These are phyloP conservation scores for Fusarium virguliforme DNA, from an alignment of 2,329 filamentous ascomycete species.

Conservation along the genomic window DNA sequence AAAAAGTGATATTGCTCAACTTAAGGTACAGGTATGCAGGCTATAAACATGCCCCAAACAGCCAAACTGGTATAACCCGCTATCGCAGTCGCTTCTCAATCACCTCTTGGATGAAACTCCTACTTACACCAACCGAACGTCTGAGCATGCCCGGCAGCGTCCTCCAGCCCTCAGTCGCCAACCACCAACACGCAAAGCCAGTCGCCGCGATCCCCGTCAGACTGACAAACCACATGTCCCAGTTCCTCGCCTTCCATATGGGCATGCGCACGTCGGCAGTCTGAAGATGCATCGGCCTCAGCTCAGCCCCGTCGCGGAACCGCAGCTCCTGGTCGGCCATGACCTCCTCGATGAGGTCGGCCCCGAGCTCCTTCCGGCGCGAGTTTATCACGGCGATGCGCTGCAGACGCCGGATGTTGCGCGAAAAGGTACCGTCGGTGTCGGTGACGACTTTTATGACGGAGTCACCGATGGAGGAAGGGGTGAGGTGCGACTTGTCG, in stretches of 20 bases:
- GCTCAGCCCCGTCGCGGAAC: conserved; percentile 34
- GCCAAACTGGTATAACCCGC: background rate
- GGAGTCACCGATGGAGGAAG: conserved; percentile 53
- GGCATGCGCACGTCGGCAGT: conserved; percentile 63
- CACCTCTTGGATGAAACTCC: conserved; percentile 12
- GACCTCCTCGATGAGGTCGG: conserved; percentile 61
- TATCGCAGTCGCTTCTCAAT: conserved; percentile 6
- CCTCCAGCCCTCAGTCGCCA: conserved; percentile 36
- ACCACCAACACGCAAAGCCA: conserved; percentile 42
- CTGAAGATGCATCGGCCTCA: conserved; percentile 61
- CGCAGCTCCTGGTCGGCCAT: conserved; percentile 56
- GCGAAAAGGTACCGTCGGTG: conserved; percentile 49
- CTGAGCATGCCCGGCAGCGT: conserved; percentile 30
- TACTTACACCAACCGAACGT: conserved; percentile 6
- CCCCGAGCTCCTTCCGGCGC: conserved; percentile 57
- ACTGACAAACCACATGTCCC: conserved; percentile 55
- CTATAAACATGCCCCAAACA: background rate
- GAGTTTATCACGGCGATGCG: conserved; percentile 58
- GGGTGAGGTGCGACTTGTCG: conserved; percentile 57
- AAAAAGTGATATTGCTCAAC: too few species aligned
- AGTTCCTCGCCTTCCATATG: conserved; percentile 57
- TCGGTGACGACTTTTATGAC: conserved; percentile 52
- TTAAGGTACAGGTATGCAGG: too few species aligned
- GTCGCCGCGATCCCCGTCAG: conserved; percentile 31
- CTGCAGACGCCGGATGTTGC: conserved; percentile 57